Evolutionary conservation across 2,329 filamentous ascomycete species (phyloP).

Genomic region (Cladophialophora chaetospira): DNA sequence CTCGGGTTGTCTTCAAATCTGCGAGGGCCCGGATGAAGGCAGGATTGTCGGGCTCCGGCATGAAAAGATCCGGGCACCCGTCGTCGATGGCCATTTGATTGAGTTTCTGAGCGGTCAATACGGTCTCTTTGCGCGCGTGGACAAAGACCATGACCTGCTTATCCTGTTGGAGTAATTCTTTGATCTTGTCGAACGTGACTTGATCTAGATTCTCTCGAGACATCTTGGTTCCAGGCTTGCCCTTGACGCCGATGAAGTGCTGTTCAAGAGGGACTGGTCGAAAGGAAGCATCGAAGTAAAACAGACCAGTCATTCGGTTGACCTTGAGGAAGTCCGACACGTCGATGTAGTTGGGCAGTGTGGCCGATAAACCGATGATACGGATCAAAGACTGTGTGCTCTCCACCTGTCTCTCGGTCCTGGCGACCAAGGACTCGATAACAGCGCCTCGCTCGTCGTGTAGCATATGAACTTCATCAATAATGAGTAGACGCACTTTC

Average conservation of each 20-base stretch:
- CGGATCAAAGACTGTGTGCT: slow-evolving; percentile 97
- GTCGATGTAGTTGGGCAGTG: slow-evolving; percentile 92
- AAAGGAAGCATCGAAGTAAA: slow-evolving; percentile 97
- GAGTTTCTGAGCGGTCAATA: slow-evolving; percentile 81
- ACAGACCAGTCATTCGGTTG: slow-evolving; percentile 86
- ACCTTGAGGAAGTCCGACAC: slow-evolving; percentile 97
- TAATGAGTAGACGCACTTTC: slow-evolving; percentile 92
- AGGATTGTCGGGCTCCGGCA: slow-evolving; percentile 71
- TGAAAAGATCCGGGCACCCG: slow-evolving; percentile 77
- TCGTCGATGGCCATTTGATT: slow-evolving; percentile 84
- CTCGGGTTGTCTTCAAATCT: slow-evolving; percentile 83
- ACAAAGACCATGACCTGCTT: slow-evolving; percentile 99
- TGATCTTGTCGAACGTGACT: slow-evolving; percentile 90
- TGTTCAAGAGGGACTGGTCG: slow-evolving; percentile 94
- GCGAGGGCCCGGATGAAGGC: slow-evolving; percentile 73
- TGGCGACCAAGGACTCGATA: slow-evolving; percentile 89
- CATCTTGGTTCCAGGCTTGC: slow-evolving; percentile 77
- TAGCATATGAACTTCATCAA: slow-evolving; percentile 99
- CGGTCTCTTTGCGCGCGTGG: slow-evolving; percentile 91
- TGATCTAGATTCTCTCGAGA: slow-evolving; percentile 87
- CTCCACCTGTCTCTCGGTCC: slow-evolving; percentile 94
- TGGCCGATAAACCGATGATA: slow-evolving; percentile 92
- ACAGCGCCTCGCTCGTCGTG: slow-evolving; percentile 97
- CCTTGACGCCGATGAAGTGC: slow-evolving; percentile 94
- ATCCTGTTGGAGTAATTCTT: slow-evolving; percentile 85